Conservation (phyloP, 192 early-diverging fungal species). For the Rhizophagus sp. region DNA sequence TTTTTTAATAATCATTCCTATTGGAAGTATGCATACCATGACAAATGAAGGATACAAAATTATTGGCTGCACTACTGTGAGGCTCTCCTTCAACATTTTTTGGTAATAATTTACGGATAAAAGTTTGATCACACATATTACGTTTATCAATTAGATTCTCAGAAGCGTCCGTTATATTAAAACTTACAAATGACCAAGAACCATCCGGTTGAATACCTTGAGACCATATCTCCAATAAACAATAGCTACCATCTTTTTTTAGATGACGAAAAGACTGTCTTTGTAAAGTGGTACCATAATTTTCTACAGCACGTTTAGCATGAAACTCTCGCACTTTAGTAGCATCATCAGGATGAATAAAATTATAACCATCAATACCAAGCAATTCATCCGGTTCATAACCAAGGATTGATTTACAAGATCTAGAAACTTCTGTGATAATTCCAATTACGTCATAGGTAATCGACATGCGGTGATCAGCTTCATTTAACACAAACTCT, state of each 20-base stretch:
- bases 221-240: conserved; percentile 7
- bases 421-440: neutral
- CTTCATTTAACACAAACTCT: neutral
- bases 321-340: neutral
- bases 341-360: conserved; percentile 5
- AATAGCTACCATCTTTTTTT: neutral
- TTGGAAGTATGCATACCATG: neutral
- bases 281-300: neutral
- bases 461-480: neutral
- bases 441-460: neutral
- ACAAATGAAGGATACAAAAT: neutral
- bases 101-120: neutral
- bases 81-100: neutral
- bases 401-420: neutral
- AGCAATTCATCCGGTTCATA: neutral
- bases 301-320: neutral
- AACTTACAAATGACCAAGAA: neutral
- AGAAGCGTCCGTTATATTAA: neutral
- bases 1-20: no score
- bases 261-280: neutral
- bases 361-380: neutral
- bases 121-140: neutral
- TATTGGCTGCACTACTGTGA: neutral
- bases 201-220: conserved; percentile 5
- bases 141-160: neutral